Conservation (phyloP, 2,329 filamentous ascomycete species). For the Pestalotiopsis sp. region DNA sequence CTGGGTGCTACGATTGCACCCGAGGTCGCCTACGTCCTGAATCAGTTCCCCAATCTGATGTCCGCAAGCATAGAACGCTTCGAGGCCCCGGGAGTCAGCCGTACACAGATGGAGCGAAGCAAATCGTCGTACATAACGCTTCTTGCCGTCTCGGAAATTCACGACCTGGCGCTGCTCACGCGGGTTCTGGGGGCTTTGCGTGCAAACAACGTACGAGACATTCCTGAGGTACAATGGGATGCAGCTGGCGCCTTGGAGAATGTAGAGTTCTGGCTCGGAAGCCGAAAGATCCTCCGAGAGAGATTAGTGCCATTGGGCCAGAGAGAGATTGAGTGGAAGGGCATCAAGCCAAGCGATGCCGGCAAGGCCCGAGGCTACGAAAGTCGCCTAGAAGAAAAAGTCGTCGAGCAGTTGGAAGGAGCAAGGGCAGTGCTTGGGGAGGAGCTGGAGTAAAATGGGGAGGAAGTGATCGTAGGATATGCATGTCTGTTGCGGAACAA, state of each 20-base stretch:
- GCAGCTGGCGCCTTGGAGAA: constrained; percentile 73
- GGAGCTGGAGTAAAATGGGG: constrained; percentile 42
- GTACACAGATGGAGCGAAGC: constrained; percentile 53
- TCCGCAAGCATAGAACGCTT: constrained; percentile 72
- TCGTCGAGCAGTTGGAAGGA: constrained; percentile 69
- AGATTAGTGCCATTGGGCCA: constrained; percentile 73
- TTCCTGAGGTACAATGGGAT: constrained; percentile 78
- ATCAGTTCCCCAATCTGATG: constrained; percentile 83
- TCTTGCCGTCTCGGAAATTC: constrained; percentile 73
- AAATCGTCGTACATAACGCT: constrained; percentile 65
- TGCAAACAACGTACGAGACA: constrained; percentile 68
- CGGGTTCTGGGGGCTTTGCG: constrained; percentile 71
- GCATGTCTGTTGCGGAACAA: background rate
- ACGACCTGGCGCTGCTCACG: constrained; percentile 76
- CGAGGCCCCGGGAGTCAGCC: constrained; percentile 59
- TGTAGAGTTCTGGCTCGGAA: constrained; percentile 78
- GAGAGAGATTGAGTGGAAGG: constrained; percentile 69
- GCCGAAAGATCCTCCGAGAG: constrained; percentile 69
- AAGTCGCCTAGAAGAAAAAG: constrained; percentile 74
- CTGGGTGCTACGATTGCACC: constrained; percentile 81
- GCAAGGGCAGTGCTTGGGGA: constrained; percentile 59
- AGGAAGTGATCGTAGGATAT: background rate
- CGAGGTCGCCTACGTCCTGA: constrained; percentile 85
- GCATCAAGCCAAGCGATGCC: constrained; percentile 31
- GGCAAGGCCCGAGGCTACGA: constrained; percentile 49